Conservation (phyloP, 2,329 filamentous ascomycete genomes). For the Cephalotrichum gorgonifer region DNA sequence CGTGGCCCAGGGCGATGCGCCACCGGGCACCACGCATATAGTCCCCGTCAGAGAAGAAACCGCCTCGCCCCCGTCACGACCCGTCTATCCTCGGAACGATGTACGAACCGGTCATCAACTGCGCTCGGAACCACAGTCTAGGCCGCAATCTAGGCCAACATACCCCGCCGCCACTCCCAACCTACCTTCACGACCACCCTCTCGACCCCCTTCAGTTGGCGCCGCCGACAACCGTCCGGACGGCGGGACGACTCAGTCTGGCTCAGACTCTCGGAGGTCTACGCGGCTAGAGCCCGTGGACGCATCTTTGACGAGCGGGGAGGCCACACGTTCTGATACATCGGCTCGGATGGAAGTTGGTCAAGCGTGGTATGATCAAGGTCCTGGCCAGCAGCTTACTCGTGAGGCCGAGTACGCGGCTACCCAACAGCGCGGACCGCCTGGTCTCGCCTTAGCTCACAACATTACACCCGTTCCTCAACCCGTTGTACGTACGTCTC, state of each 20-base stretch:
- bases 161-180: not conserved
- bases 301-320: constrained; percentile 13
- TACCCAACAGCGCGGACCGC: constrained; percentile 33
- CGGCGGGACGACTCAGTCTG: not conserved
- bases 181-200: not conserved
- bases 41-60: not conserved
- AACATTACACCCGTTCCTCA: constrained; percentile 65
- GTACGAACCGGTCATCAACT: not conserved
- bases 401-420: not conserved
- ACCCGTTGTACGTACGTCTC: constrained; percentile 61
- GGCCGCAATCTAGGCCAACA: not conserved
- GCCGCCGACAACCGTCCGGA: not conserved
- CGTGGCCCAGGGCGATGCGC: not conserved
- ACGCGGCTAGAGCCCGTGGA: not conserved
- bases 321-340: constrained; percentile 30
- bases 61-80: not conserved
- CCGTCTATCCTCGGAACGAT: not conserved
- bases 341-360: constrained; percentile 18
- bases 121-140: not conserved
- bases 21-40: not conserved
- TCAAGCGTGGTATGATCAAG: not conserved
- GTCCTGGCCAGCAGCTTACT: not conserved
- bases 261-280: not conserved
- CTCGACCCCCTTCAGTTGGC: not conserved
- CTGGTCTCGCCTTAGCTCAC: constrained; percentile 41